Evolutionary conservation across 805 yeast genomes (phyloP), one percentile per base, ranked within the genome.

Genomic region (Lipomyces anomalus): DNA sequence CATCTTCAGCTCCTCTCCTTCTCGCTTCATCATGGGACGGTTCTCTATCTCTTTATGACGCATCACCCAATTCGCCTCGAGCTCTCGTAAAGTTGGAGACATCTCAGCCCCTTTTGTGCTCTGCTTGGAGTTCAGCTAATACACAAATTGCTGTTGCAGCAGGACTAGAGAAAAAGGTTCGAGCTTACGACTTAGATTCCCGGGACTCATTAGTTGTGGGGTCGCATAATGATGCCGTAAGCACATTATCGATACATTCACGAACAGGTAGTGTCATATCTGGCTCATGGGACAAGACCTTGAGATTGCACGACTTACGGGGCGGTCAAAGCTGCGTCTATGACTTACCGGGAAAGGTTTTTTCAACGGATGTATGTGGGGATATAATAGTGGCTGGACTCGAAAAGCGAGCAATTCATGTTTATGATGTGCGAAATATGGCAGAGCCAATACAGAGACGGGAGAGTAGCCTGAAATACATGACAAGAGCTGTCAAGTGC

Each of bases 391-490:
- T 80, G 1, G 69, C 81, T 11, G 84, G 78, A 0, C 67, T 76
- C 67, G 66, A 80, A 0, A 65, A 70, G 11, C 71, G 83, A 34
- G 63, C 65, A 17, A 71, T 82, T 1, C 75, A 76, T 49, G 67
- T 82, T 9, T 80, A 76, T 59, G 88, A 83, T 53, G 57, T 71
- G 7, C 65, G 83, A 22, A 68, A 72, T 40, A 59, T 72, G 45
- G 48, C 53, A 1, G 45, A 56, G 3, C 82, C 85, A 0, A 46
- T 74, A 13, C 75, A 73, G 45, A 61, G 68, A 3, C 64, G 84
- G 33, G 83, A 80, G 46, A 73, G 80, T 32, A 85, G 89, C 0
- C 68, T 85, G 42, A 77, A 77, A 55, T 77, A 76, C 57, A 88
- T 83, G 62, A 76, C 81, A 1, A 68, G 80, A 38, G 74, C 74